These are phyloP conservation scores for Aplosporella prunicola DNA, from an alignment of 2,329 filamentous ascomycete genomes.

Conservation along the genomic window DNA sequence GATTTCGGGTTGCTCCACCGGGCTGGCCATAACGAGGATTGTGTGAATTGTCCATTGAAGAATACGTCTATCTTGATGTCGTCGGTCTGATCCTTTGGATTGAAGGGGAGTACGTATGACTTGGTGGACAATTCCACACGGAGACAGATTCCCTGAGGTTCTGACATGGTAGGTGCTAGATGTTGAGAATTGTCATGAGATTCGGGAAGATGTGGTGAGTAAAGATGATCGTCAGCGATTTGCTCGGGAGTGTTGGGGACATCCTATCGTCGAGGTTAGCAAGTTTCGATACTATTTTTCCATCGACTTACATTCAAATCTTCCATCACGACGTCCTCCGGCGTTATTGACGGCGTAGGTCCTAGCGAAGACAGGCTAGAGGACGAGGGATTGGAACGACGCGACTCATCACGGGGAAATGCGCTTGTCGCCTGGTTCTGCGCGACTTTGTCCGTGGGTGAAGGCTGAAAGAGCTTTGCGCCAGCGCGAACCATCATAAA, in stretches of 20 bases:
- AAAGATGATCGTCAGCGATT: too few relatives aligned
- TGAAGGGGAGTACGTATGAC: constrained; percentile 20
- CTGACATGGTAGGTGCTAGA: neutral
- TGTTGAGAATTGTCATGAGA: neutral
- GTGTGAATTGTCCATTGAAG: constrained; percentile 36
- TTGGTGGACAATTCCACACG: constrained; percentile 24
- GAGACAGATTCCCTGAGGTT: too few relatives aligned
- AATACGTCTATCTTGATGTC: constrained; percentile 40
- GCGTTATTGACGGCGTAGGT: too few relatives aligned
- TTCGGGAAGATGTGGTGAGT: neutral
- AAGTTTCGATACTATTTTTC: too few relatives aligned
- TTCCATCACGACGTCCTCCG: too few relatives aligned
- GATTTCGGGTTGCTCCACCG: constrained; percentile 16
- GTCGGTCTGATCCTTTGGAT: constrained; percentile 12
- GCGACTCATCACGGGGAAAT: too few relatives aligned
- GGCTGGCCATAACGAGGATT: constrained; percentile 20
- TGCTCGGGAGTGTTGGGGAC: neutral
- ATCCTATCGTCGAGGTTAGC: too few relatives aligned
- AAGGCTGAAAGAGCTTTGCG: constrained; percentile 11
- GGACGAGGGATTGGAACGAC: too few relatives aligned
- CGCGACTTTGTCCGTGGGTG: too few relatives aligned
- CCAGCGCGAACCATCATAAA: constrained; percentile 24
- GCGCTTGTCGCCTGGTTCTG: too few relatives aligned
- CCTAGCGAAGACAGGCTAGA: too few relatives aligned
- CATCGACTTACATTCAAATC: too few relatives aligned